phyloP scores from a whole-genome alignment of 1,284 basidiomycete species.

The Apiotrichum brassicae region DNA sequence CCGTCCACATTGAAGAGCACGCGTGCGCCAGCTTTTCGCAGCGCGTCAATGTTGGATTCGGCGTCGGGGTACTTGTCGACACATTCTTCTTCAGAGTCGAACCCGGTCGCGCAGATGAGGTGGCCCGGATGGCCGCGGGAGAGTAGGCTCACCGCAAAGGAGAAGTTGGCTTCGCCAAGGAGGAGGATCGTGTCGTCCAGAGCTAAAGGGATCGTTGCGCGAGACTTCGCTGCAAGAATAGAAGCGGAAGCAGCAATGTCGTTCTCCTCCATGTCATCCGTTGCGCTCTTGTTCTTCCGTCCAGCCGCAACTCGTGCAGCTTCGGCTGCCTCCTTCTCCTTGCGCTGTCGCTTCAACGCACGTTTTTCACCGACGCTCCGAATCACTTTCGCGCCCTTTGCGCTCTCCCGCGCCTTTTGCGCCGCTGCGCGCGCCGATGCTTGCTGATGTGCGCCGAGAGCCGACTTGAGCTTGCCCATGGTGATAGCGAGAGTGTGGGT shows the following conservation, averaged over 20 bases:
- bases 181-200: constrained; percentile 73
- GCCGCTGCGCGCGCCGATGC: constrained; percentile 15
- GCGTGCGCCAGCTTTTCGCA: constrained; percentile 59
- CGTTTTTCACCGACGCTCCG: constrained; percentile 23
- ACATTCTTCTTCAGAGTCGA: constrained; percentile 72
- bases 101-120: constrained; percentile 79
- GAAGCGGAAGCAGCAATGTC: neutral
- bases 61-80: constrained; percentile 81
- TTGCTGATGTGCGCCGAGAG: constrained; percentile 25
- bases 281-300: neutral
- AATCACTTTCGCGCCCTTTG: constrained; percentile 11
- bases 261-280: neutral
- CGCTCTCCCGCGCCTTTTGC: neutral
- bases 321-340: neutral
- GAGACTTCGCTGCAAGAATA: neutral
- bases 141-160: constrained; percentile 70
- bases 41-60: constrained; percentile 54
- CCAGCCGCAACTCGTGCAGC: too few relatives aligned
- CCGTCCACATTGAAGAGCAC: constrained; percentile 84
- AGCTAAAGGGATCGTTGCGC: constrained; percentile 58
- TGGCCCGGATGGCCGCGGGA: constrained; percentile 56
- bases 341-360: constrained; percentile 19
- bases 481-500: too few relatives aligned
- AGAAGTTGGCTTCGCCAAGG: constrained; percentile 93
- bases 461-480: constrained; percentile 28